phyloP scores from a whole-genome alignment of 192 early-diverging fungal genomes.

The Hyaloraphidium curvatum region DNA sequence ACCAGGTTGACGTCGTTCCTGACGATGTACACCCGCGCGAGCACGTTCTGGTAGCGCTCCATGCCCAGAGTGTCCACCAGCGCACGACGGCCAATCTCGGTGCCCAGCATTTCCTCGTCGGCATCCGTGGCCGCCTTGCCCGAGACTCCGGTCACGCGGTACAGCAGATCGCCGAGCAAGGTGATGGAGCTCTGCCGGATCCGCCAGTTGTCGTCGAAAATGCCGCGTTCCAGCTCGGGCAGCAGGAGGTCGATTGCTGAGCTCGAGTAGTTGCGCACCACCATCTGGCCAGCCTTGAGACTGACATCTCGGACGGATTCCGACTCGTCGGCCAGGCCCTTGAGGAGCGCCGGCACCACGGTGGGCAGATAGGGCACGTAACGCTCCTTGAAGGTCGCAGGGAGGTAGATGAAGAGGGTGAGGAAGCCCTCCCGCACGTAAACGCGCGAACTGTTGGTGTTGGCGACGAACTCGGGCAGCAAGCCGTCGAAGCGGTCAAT shows the following conservation, averaged over 20 bases:
- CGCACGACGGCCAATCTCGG: conserved; percentile 44
- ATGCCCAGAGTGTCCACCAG: conserved; percentile 64
- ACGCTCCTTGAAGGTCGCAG: conserved; percentile 78
- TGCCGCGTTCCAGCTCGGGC: conserved; percentile 70
- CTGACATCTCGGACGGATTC: conserved; percentile 87
- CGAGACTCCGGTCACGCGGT: conserved; percentile 71
- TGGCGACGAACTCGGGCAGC: conserved; percentile 74
- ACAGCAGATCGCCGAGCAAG: conserved; percentile 85
- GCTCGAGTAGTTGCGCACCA: conserved; percentile 76
- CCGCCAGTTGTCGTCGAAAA: conserved; percentile 88
- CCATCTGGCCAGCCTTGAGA: conserved; percentile 76
- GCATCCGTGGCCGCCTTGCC: conserved; percentile 28
- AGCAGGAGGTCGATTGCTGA: conserved; percentile 74
- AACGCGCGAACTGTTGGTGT: conserved; percentile 43
- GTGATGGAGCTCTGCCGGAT: conserved; percentile 88
- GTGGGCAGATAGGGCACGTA: conserved; percentile 79
- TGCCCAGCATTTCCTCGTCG: conserved; percentile 35
- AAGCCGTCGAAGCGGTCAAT: conserved; percentile 64
- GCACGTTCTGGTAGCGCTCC: conserved; percentile 63
- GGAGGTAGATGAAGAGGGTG: conserved; percentile 84
- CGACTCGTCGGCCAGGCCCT: conserved; percentile 85
- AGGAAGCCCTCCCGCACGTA: conserved; percentile 94
- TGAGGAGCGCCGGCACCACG: conserved; percentile 71
- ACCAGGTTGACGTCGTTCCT: conserved; percentile 43
- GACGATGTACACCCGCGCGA: conserved; percentile 83